Conservation (phyloP, 2,329 filamentous ascomycete species). For the Immersiporthe knoxdaviesiana region DNA sequence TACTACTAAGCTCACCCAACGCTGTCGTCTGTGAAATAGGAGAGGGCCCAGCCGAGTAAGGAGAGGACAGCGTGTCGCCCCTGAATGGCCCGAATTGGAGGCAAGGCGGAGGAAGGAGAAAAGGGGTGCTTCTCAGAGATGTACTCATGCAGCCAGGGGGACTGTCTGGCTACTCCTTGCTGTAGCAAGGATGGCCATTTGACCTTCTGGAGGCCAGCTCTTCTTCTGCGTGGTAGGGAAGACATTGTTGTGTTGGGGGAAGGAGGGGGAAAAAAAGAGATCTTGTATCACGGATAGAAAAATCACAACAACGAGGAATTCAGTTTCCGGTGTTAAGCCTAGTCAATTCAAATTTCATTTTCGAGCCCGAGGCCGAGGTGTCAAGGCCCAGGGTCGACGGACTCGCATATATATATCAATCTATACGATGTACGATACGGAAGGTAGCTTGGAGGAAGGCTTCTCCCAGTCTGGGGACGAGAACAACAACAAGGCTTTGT, state of each 20-base stretch:
- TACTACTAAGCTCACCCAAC: not conserved
- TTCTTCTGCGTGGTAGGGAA: not conserved
- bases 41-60: not conserved
- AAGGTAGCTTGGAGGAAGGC: not conserved
- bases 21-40: not conserved
- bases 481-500: slow-evolving; percentile 5
- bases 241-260: not conserved
- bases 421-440: no score
- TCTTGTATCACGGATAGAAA: not conserved
- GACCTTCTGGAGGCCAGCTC: not conserved
- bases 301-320: not conserved
- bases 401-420: slow-evolving; percentile 3
- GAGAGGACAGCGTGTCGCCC: not conserved
- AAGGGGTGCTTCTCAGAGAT: not conserved
- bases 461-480: not conserved
- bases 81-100: not conserved
- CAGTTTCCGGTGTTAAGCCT: not conserved
- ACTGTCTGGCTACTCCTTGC: not conserved
- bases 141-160: not conserved
- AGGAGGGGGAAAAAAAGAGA: no score
- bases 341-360: not conserved
- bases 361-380: not conserved
- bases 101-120: not conserved
- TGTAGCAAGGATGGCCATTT: not conserved
- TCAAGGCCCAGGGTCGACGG: not conserved